Evolutionary conservation across 805 yeast species (phyloP).

Genomic region (Kazachstania martiniae): DNA sequence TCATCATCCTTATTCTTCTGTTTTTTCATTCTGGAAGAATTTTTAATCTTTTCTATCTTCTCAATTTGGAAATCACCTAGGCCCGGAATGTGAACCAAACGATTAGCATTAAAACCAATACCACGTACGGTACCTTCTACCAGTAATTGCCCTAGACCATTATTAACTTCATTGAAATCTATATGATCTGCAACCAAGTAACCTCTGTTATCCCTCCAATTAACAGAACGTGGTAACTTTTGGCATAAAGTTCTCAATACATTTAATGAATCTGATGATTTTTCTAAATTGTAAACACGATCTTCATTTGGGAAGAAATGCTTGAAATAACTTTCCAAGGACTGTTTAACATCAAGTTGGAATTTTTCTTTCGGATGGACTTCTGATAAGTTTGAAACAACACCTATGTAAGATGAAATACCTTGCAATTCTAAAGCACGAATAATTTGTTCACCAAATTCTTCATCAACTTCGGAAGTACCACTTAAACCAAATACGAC

Average conservation of each 20-base stretch:
- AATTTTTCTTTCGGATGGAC: constrained; percentile 65
- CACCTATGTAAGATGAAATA: constrained; percentile 70
- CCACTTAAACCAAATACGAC: constrained; percentile 88
- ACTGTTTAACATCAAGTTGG: constrained; percentile 58
- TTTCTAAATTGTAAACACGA: constrained; percentile 61
- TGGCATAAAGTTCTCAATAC: constrained; percentile 73
- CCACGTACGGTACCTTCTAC: constrained; percentile 87
- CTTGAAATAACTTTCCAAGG: constrained; percentile 52
- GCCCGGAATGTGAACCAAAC: constrained; percentile 79
- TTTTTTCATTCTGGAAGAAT: constrained; percentile 23
- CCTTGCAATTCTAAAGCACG: constrained; percentile 90
- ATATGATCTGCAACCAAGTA: constrained; percentile 69
- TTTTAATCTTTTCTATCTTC: constrained; percentile 43
- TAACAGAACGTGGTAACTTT: constrained; percentile 70
- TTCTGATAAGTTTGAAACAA: constrained; percentile 59
- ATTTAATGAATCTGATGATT: constrained; percentile 55
- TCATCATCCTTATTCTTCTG: constrained; percentile 9
- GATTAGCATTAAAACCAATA: constrained; percentile 63
- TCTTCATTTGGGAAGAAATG: constrained; percentile 79
- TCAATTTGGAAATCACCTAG: constrained; percentile 79
- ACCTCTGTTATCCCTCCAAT: constrained; percentile 92
- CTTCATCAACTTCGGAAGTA: constrained; percentile 64
- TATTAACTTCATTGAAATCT: constrained; percentile 19
- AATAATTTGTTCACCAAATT: constrained; percentile 78
- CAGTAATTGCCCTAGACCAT: constrained; percentile 33